These are phyloP conservation scores for Penicillium sp. DNA, from an alignment of 2,329 filamentous ascomycete species.

Conservation along the genomic window DNA sequence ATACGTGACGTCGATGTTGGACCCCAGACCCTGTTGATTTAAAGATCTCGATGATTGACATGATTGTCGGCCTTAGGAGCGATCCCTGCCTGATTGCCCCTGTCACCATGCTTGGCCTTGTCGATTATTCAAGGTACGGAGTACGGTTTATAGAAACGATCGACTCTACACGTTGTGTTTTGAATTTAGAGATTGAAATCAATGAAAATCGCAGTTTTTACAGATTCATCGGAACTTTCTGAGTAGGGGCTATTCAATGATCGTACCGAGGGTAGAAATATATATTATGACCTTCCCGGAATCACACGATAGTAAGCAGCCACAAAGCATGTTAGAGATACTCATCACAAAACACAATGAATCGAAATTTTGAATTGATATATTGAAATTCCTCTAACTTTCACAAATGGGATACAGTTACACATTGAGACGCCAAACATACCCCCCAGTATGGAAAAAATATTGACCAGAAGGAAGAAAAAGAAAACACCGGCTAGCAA, in stretches of 20 bases:
- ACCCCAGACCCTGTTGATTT: slow-evolving; percentile 4
- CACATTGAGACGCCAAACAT: slow-evolving; percentile 24
- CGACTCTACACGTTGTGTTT: slow-evolving; percentile 13
- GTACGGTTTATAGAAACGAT: slow-evolving; percentile 13
- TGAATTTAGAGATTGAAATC: background rate
- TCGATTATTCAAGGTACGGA: slow-evolving; percentile 7
- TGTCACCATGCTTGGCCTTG: slow-evolving; percentile 24
- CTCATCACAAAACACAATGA: background rate
- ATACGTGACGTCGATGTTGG: background rate
- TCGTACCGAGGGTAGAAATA: background rate
- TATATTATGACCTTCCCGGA: background rate
- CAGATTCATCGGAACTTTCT: background rate
- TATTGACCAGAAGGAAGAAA: slow-evolving; percentile 10
- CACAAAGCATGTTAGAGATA: background rate
- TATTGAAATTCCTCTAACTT: slow-evolving; percentile 14
- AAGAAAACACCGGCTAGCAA: slow-evolving; percentile 24
- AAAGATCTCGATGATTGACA: slow-evolving; percentile 25
- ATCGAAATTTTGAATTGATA: background rate
- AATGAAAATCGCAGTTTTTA: background rate
- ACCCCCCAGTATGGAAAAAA: slow-evolving; percentile 17
- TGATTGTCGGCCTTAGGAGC: slow-evolving; percentile 22
- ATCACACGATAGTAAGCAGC: slow-evolving; percentile 1
- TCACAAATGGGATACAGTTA: slow-evolving; percentile 26
- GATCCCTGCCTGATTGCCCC: slow-evolving; percentile 24
- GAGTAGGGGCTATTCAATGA: background rate